phyloP scores from a whole-genome alignment of 208 protist species.

The Tritrichomonas musculus region DNA sequence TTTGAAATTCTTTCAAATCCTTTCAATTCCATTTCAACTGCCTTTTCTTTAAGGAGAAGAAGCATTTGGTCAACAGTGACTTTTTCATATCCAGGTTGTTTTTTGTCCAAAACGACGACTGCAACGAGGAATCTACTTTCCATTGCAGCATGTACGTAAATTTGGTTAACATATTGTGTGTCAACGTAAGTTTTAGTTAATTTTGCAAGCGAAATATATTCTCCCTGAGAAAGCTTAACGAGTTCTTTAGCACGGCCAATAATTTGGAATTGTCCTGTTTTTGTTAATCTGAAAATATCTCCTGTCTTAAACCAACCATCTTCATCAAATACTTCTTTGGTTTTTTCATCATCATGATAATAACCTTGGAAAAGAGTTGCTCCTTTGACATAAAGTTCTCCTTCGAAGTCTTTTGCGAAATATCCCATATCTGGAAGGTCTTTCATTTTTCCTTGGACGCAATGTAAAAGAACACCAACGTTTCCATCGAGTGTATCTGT shows the following conservation, averaged over 20 bases:
- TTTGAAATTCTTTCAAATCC: constrained; percentile 16
- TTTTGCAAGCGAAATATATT: neutral
- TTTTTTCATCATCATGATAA: neutral
- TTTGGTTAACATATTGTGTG: neutral
- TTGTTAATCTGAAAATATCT: neutral
- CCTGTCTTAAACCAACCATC: constrained; percentile 5
- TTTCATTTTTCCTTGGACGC: neutral
- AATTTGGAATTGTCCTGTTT: neutral
- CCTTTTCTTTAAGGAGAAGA: neutral
- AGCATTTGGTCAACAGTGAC: neutral
- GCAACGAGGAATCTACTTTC: neutral
- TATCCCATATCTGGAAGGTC: constrained; percentile 27
- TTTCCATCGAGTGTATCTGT: neutral
- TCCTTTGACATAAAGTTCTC: neutral
- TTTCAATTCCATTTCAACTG: neutral
- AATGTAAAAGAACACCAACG: neutral
- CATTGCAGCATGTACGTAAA: neutral
- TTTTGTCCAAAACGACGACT: neutral
- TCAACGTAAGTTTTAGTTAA: neutral
- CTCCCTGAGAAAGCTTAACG: neutral
- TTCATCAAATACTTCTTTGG: neutral
- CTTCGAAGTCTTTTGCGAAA: neutral
- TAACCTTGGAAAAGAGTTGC: neutral
- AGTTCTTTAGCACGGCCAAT: neutral
- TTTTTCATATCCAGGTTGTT: neutral